Percentiles rank a stretch among this genome's conserved stretches.
These are phyloP conservation scores for Daldinia bambusicola DNA, from an alignment of 495 filamentous ascomycete species.

Conservation along the genomic window DNA sequence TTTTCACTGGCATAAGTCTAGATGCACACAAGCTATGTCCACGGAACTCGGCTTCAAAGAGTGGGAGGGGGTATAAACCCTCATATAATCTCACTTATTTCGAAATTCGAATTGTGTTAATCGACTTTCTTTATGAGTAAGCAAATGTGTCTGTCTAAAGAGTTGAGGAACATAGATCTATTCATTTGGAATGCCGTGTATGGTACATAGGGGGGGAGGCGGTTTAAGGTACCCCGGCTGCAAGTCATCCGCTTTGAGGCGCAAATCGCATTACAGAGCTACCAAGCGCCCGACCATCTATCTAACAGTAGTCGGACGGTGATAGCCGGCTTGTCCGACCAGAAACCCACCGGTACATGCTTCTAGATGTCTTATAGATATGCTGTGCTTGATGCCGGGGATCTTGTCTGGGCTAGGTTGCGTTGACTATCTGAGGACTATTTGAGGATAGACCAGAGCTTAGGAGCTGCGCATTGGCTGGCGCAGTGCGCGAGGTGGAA, in stretches of 20 bases:
- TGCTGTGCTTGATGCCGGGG: slow-evolving; percentile 12
- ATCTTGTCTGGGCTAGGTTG: slow-evolving; percentile 7
- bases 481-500: slow-evolving; percentile 98
- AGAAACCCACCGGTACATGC: slow-evolving; percentile 25
- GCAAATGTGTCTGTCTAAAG: neutral
- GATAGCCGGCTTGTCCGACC: slow-evolving; percentile 21
- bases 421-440: slow-evolving; percentile 58
- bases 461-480: slow-evolving; percentile 89
- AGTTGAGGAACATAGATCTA: slow-evolving; percentile 47
- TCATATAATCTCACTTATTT: slow-evolving; percentile 3
- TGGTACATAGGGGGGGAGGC: slow-evolving; percentile 44
- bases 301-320: slow-evolving; percentile 25
- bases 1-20: neutral
- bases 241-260: slow-evolving; percentile 29
- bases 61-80: neutral
- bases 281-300: slow-evolving; percentile 19
- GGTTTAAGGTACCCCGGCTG: slow-evolving; percentile 35
- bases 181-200: slow-evolving; percentile 45
- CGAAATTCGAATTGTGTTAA: neutral
- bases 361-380: slow-evolving; percentile 38
- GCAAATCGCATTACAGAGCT: slow-evolving; percentile 46
- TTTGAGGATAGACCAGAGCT: slow-evolving; percentile 90
- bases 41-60: neutral
- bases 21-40: neutral
- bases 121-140: neutral